phyloP scores from a whole-genome alignment of 2,329 filamentous ascomycete species.

The Colletotrichum chrysophilum region DNA sequence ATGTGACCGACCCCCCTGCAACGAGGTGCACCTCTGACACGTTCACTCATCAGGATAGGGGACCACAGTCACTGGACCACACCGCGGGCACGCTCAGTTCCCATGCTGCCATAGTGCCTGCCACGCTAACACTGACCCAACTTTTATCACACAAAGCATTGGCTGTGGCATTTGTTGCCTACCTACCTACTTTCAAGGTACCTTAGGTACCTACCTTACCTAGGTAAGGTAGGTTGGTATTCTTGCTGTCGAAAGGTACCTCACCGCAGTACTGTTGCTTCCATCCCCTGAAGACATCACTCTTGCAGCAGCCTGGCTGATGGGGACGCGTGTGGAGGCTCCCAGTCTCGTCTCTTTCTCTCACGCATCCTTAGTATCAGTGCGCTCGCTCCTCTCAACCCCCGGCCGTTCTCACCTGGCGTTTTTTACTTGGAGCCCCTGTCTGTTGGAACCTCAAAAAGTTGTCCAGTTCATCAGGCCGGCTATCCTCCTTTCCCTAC shows the following conservation, averaged over 20 bases:
- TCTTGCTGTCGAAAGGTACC: background rate
- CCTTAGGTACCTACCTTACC: background rate
- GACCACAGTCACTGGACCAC: background rate
- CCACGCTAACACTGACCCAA: background rate
- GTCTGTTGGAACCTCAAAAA: constrained; percentile 20
- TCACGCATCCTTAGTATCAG: background rate
- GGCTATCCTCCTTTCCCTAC: background rate
- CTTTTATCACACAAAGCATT: background rate
- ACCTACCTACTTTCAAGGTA: background rate
- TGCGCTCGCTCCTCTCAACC: constrained; percentile 2
- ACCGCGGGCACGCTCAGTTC: background rate
- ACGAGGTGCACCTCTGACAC: background rate
- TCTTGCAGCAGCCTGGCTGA: background rate
- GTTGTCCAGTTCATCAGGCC: constrained; percentile 17
- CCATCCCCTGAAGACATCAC: background rate
- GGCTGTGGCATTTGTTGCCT: background rate
- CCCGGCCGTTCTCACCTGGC: background rate
- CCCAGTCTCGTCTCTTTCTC: background rate
- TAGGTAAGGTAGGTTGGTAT: background rate
- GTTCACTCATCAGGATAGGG: background rate
- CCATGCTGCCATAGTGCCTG: background rate
- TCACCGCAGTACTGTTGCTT: background rate
- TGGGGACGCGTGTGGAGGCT: background rate
- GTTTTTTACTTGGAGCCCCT: constrained; percentile 17
- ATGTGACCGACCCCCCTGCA: background rate